Conservation (phyloP, 805 yeast genomes). For the Candida awuae region DNA sequence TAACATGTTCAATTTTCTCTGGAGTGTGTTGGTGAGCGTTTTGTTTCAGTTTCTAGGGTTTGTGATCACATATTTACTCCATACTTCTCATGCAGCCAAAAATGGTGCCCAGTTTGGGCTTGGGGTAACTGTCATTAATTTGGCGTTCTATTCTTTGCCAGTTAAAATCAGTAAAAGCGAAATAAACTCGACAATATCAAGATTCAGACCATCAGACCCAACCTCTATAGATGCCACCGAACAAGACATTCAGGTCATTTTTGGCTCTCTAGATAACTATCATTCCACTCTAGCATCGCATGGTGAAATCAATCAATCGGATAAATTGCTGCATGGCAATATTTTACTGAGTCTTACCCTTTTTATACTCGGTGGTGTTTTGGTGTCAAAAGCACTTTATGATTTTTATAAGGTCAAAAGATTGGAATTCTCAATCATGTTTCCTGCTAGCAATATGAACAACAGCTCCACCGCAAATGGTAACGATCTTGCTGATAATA, state of each 20-base stretch:
- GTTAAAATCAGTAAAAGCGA: conserved; percentile 20
- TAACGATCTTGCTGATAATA: neutral
- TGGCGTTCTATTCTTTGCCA: conserved; percentile 54
- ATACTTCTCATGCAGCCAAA: conserved; percentile 95
- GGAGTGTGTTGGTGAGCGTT: conserved; percentile 86
- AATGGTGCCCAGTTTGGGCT: conserved; percentile 91
- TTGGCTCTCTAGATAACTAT: conserved; percentile 24
- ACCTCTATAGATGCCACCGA: conserved; percentile 40
- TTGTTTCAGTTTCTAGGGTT: conserved; percentile 94
- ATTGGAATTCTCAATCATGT: conserved; percentile 54
- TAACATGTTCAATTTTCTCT: conserved; percentile 72
- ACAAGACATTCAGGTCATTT: conserved; percentile 13
- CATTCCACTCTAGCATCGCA: conserved; percentile 18
- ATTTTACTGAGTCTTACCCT: conserved; percentile 27
- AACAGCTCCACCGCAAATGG: neutral
- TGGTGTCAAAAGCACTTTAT: conserved; percentile 56
- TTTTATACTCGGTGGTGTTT: conserved; percentile 59
- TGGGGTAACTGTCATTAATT: conserved; percentile 72
- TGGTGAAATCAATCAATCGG: conserved; percentile 4
- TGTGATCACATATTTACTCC: conserved; percentile 78
- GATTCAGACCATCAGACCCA: conserved; percentile 51
- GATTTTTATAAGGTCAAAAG: conserved; percentile 71
- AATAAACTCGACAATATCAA: conserved; percentile 19
- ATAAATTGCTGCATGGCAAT: conserved; percentile 1
- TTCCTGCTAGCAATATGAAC: conserved; percentile 11